A percentile compares a stretch with the other conserved stretches of the same genome.
These are phyloP conservation scores for Solanum megistacrolobum DNA, from an alignment of 257 asterid genomes.

Conservation along the genomic window DNA sequence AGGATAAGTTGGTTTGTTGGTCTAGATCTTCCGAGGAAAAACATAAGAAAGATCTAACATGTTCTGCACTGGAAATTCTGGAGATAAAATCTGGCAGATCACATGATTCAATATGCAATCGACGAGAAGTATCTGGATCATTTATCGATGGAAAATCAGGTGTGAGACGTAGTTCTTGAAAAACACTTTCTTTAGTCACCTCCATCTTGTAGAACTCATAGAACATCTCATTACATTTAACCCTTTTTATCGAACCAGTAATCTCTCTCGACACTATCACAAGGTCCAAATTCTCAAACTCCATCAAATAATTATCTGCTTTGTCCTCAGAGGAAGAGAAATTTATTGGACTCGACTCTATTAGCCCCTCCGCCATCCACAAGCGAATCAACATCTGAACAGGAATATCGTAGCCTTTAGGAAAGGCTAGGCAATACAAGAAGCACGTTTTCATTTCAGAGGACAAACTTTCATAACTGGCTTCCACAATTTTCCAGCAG, in stretches of 20 bases:
- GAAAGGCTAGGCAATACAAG: background rate
- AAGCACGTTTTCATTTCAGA: background rate
- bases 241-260: background rate
- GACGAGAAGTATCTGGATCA: background rate
- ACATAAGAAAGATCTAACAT: background rate
- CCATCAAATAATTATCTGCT: background rate
- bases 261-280: background rate
- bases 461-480: background rate
- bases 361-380: background rate
- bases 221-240: background rate
- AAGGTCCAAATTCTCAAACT: background rate
- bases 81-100: background rate
- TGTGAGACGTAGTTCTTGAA: background rate
- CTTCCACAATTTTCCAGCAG: background rate
- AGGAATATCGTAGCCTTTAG: background rate
- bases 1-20: too few species aligned
- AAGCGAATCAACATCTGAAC: background rate
- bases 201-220: background rate
- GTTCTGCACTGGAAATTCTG: background rate
- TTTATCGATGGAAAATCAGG: accelerated
- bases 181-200: background rate
- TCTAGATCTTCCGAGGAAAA: background rate
- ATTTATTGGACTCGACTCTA: background rate
- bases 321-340: background rate
- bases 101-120: background rate